phyloP scores from a whole-genome alignment of 2,329 filamentous ascomycete genomes.

The Penicillium glabrum region DNA sequence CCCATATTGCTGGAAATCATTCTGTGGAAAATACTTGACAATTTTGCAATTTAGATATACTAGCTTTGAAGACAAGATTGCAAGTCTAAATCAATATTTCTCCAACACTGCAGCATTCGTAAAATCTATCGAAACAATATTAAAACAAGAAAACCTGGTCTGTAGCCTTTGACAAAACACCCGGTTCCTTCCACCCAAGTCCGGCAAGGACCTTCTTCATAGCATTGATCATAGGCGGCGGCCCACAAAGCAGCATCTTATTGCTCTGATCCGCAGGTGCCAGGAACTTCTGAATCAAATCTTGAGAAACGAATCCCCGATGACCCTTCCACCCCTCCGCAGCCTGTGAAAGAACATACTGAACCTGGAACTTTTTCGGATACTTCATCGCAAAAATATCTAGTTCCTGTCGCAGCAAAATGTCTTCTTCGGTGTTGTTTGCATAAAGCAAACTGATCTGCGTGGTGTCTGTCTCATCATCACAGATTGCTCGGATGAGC shows the following conservation, averaged over 20 bases:
- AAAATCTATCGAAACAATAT: neutral
- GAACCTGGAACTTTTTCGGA: slow-evolving; percentile 41
- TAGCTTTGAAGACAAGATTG: no score
- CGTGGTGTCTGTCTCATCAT: slow-evolving; percentile 59
- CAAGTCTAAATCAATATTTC: neutral
- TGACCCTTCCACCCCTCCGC: slow-evolving; percentile 49
- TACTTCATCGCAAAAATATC: slow-evolving; percentile 54
- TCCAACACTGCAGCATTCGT: neutral
- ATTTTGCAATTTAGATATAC: no score
- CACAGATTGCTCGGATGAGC: slow-evolving; percentile 63
- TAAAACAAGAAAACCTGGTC: slow-evolving; percentile 60
- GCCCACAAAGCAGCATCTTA: slow-evolving; percentile 61
- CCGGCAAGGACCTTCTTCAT: slow-evolving; percentile 52
- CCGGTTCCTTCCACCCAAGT: slow-evolving; percentile 54
- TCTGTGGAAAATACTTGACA: no score
- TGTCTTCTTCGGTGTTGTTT: slow-evolving; percentile 60
- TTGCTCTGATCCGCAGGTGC: slow-evolving; percentile 41
- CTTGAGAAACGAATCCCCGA: slow-evolving; percentile 33
- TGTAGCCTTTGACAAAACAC: slow-evolving; percentile 51
- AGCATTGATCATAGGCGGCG: slow-evolving; percentile 60
- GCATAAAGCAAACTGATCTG: slow-evolving; percentile 60
- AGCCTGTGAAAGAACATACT: neutral
- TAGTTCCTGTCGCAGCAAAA: slow-evolving; percentile 58
- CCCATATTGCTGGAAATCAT: no score
- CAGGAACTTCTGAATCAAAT: slow-evolving; percentile 54